phyloP scores from a whole-genome alignment of 116 monocot genomes.

The Cymodocea nodosa region DNA sequence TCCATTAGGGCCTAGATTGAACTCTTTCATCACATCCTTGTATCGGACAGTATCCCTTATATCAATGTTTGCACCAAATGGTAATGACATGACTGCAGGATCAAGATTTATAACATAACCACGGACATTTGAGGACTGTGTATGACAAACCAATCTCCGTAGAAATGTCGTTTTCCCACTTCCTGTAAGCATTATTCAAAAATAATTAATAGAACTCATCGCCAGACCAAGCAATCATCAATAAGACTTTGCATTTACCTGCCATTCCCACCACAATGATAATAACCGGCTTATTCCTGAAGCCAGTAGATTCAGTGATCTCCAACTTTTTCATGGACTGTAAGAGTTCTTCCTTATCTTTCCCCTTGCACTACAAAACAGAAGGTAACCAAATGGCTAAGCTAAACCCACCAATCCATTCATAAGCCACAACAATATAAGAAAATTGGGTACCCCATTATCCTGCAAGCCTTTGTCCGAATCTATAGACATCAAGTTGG shows the following conservation, averaged over 20 bases:
- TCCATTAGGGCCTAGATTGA: slow-evolving; percentile 85
- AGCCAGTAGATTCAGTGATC: slow-evolving; percentile 23
- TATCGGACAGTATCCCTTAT: slow-evolving; percentile 85
- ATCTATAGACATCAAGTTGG: too few species aligned
- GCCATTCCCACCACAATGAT: slow-evolving; percentile 93
- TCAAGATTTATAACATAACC: slow-evolving; percentile 91
- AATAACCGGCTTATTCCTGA: slow-evolving; percentile 80
- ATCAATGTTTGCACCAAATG: slow-evolving; percentile 88
- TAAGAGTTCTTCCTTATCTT: slow-evolving; percentile 26
- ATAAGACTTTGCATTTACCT: slow-evolving; percentile 17
- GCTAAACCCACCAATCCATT: too few species aligned
- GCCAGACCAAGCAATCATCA: neutral
- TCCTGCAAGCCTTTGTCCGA: too few species aligned
- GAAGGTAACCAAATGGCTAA: too few species aligned
- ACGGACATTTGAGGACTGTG: slow-evolving; percentile 41
- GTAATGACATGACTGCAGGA: slow-evolving; percentile 81
- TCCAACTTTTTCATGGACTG: slow-evolving; percentile 52
- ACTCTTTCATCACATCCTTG: slow-evolving; percentile 99
- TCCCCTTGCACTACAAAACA: slow-evolving; percentile 19
- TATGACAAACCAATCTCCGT: slow-evolving; percentile 62
- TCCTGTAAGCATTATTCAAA: slow-evolving; percentile 23
- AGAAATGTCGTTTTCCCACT: slow-evolving; percentile 92
- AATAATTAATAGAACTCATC: neutral
- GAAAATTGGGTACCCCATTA: too few species aligned
- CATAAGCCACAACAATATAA: too few species aligned